Percentiles rank a stretch among this genome's conserved stretches.
Conservation (phyloP, 129 eudicot genomes). For the Centrapalus pauciflorus region DNA sequence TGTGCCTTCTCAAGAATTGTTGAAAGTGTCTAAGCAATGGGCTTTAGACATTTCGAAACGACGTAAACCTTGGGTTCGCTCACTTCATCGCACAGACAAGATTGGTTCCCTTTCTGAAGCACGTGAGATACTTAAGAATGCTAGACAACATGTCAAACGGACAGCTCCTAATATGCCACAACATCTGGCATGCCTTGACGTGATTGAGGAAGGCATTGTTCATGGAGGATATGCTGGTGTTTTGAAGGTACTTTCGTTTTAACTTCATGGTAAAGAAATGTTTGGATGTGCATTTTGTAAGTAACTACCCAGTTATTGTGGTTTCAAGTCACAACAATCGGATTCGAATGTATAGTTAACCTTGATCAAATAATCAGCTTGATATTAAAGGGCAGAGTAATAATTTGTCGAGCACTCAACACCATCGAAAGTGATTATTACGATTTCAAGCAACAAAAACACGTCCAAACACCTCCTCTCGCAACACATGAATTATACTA, state of each 20-base stretch:
- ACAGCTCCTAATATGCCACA: constrained; percentile 84
- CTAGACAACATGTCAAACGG: constrained; percentile 67
- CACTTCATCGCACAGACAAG: constrained; percentile 79
- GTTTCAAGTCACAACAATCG: no score
- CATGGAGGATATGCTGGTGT: constrained; percentile 85
- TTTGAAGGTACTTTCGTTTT: constrained; percentile 54
- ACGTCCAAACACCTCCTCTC: background rate
- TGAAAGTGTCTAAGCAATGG: constrained; percentile 72
- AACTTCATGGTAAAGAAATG: background rate
- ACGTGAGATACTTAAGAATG: constrained; percentile 45
- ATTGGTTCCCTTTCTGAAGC: constrained; percentile 81
- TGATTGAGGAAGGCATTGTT: constrained; percentile 75
- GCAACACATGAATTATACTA: background rate
- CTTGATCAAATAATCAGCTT: background rate
- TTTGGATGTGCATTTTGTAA: constrained; percentile 1
- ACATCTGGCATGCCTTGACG: constrained; percentile 86
- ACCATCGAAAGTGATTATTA: background rate
- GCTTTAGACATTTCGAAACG: constrained; percentile 73
- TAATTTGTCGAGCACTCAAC: background rate
- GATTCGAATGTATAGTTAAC: no score
- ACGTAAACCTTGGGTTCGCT: constrained; percentile 80
- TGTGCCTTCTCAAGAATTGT: constrained; percentile 65
- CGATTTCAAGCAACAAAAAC: background rate
- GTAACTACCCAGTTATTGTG: background rate
- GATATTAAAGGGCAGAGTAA: background rate